phyloP scores from a whole-genome alignment of 768 basidiomycete species.

The Leccinum subgranulosum region DNA sequence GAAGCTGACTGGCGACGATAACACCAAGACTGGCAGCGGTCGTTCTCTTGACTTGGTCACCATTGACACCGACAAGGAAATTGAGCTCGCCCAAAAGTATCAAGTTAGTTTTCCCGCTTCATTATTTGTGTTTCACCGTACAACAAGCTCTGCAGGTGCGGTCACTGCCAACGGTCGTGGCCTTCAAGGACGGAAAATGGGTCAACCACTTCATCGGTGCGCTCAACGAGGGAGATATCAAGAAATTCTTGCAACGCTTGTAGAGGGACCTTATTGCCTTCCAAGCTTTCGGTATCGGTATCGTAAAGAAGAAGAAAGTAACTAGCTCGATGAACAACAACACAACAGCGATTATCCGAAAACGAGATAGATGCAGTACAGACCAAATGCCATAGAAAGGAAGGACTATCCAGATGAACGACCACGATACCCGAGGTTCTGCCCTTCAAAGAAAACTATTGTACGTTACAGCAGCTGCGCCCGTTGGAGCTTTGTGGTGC shows the following conservation, averaged over 20 bases:
- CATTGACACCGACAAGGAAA: slow-evolving; percentile 57
- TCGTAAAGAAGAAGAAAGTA: slow-evolving; percentile 7
- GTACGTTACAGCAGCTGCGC: slow-evolving; percentile 56
- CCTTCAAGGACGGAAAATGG: slow-evolving; percentile 62
- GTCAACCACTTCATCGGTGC: slow-evolving; percentile 66
- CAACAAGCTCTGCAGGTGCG: slow-evolving; percentile 45
- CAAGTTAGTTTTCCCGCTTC: slow-evolving; percentile 31
- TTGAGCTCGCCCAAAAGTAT: slow-evolving; percentile 48
- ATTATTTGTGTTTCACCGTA: background rate
- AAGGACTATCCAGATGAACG: background rate
- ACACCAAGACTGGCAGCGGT: slow-evolving; percentile 49
- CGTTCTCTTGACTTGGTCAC: slow-evolving; percentile 68
- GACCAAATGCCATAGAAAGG: slow-evolving; percentile 6
- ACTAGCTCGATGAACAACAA: slow-evolving; percentile 10
- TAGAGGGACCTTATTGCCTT: slow-evolving; percentile 10
- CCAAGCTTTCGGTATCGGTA: slow-evolving; percentile 11
- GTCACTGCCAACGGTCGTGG: slow-evolving; percentile 79
- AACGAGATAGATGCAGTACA: slow-evolving; percentile 13
- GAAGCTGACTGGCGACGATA: slow-evolving; percentile 47
- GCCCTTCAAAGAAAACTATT: slow-evolving; percentile 36
- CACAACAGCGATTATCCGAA: slow-evolving; percentile 6
- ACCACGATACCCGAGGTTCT: background rate
- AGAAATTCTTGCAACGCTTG: slow-evolving; percentile 44
- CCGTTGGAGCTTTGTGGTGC: slow-evolving; percentile 60
- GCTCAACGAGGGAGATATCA: slow-evolving; percentile 41